phyloP scores from a whole-genome alignment of 2,329 filamentous ascomycete species.

The Colletotrichum siamense region DNA sequence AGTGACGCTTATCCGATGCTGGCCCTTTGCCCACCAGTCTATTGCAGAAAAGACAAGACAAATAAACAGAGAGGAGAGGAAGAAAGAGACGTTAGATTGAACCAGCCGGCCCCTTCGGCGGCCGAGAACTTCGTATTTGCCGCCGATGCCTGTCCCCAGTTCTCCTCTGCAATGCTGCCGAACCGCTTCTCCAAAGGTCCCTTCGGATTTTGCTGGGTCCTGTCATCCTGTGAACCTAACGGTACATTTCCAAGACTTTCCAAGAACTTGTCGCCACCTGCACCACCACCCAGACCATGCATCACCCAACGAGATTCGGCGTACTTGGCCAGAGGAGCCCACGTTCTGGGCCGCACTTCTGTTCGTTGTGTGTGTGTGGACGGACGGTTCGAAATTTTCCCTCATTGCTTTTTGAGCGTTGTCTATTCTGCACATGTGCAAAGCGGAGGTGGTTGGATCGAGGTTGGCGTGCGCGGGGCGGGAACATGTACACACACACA shows the following conservation, averaged over 20 bases:
- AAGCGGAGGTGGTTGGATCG: not conserved
- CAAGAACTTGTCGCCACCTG: not conserved
- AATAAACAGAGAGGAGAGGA: no score
- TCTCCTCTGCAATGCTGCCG: not conserved
- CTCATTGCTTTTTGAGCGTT: not conserved
- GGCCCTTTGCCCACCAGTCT: not conserved
- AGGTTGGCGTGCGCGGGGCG: not conserved
- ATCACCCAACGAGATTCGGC: not conserved
- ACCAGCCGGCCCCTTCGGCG: not conserved
- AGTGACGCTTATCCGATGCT: not conserved
- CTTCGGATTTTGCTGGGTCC: not conserved
- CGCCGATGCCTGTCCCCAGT: not conserved
- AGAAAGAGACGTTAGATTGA: not conserved
- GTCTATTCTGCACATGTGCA: not conserved
- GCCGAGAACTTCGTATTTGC: slow-evolving; percentile 11
- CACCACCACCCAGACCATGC: not conserved
- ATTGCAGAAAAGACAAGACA: not conserved
- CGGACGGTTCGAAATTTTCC: not conserved
- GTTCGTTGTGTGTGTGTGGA: not conserved
- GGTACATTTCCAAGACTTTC: not conserved
- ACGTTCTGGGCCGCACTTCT: not conserved
- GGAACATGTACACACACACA: not conserved
- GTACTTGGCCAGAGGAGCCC: not conserved
- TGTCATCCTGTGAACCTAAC: not conserved
- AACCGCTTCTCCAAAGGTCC: not conserved